Evolutionary conservation across 2,329 filamentous ascomycete species (phyloP), one percentile per base, ranked within the genome.

Genomic region (Colletotrichum navitas): DNA sequence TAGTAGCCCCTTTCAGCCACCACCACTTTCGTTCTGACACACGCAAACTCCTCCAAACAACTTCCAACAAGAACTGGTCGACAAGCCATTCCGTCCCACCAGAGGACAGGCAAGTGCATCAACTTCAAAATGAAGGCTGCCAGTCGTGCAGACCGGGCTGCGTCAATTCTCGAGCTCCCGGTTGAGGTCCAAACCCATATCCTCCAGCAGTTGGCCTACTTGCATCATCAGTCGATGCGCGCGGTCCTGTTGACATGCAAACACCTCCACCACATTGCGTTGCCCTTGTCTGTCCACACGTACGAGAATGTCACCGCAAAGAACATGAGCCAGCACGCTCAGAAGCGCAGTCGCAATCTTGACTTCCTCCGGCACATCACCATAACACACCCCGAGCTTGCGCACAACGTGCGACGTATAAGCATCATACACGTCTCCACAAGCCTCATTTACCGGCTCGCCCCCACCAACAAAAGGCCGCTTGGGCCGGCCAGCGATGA

Each of bases 331-430:
- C 32, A 63, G 3, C 43, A 63, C 34, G 60, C 60, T 3, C 45
- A n/a, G 45, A 63, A 52, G 32, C 60, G 60, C 60, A 63, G 60
- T 16, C 60, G 60, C 45, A 63, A 63, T 10, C 60, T 63, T 10
- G 60, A 52, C 47, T 52, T 63, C 45, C 24, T 63, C 8, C 60
- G 60, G 26, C 41, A 63, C 45, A 63, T 63, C 60, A 39, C 24
- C 45, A 63, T 63, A n/a, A 51, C 60, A 12, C 41, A n/a, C n/a
- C 60, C 60, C 2, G 32, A 52, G 32, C 60, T 63, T 3, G 60
- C 60, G 6, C 32, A 32, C 3, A 21, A 52, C 47, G 60, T 63
- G 34, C 45, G 60, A 26, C 29, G 60, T 34, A 29, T 63, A 18
- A 52, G 16, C 45, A 63, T 63, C 24, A 52, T 39, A 14, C 60